Conservation (phyloP, 2,329 filamentous ascomycete genomes). For the Colletotrichum aenigma region DNA sequence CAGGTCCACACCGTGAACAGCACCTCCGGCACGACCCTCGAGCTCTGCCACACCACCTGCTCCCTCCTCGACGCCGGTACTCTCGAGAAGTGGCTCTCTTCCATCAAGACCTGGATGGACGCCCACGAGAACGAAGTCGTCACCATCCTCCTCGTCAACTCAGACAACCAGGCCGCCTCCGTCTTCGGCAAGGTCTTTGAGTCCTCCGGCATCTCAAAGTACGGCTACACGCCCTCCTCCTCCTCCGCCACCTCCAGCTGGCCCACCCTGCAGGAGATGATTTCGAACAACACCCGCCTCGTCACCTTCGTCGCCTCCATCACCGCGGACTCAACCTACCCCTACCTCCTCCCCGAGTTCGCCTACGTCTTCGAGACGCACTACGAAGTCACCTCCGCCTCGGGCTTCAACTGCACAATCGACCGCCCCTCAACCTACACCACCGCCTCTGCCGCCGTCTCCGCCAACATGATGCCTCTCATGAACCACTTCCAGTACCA, state of each 20-base stretch:
- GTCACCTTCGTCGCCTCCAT: slow-evolving; percentile 71
- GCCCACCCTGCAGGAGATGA: slow-evolving; percentile 76
- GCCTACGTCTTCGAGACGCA: slow-evolving; percentile 74
- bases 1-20: slow-evolving; percentile 70
- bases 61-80: slow-evolving; percentile 70
- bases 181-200: slow-evolving; percentile 61
- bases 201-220: slow-evolving; percentile 61
- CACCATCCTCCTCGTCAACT: slow-evolving; percentile 76
- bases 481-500: slow-evolving; percentile 83
- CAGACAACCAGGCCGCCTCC: slow-evolving; percentile 59
- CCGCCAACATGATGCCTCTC: slow-evolving; percentile 67
- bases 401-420: slow-evolving; percentile 74
- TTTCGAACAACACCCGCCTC: slow-evolving; percentile 66
- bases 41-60: slow-evolving; percentile 75
- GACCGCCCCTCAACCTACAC: slow-evolving; percentile 64
- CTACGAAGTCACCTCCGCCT: slow-evolving; percentile 65
- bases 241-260: slow-evolving; percentile 53
- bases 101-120: slow-evolving; percentile 73
- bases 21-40: slow-evolving; percentile 45
- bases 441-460: slow-evolving; percentile 56
- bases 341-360: slow-evolving; percentile 69
- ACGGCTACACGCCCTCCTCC: slow-evolving; percentile 62
- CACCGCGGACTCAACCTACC: slow-evolving; percentile 41
- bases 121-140: slow-evolving; percentile 75
- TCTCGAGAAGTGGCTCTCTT: slow-evolving; percentile 65